These are phyloP conservation scores for Odonthalia washingtoniensis DNA, from an alignment of 31 red algal species.

Conservation along the genomic window DNA sequence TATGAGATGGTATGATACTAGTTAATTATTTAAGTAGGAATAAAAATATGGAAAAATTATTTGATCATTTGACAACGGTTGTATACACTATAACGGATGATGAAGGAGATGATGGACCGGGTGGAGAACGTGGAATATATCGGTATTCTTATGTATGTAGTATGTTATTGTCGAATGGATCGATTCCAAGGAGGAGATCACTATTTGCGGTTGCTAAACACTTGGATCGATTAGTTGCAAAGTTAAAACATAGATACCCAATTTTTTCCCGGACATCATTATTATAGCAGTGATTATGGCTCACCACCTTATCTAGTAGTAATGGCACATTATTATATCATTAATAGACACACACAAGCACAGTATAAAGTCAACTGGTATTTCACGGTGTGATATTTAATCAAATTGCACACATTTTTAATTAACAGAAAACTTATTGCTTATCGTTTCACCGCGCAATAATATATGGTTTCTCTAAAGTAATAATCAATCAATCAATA, in stretches of 20 bases:
- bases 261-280: too few relatives aligned
- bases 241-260: slow-evolving; percentile 54
- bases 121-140: slow-evolving; percentile 64
- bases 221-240: slow-evolving; percentile 68
- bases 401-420: too few relatives aligned
- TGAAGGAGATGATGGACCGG: slow-evolving; percentile 51
- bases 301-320: too few relatives aligned
- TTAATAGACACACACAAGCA: too few relatives aligned
- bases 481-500: too few relatives aligned
- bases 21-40: slow-evolving; percentile 65
- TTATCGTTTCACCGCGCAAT: too few relatives aligned
- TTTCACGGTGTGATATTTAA: too few relatives aligned
- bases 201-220: slow-evolving; percentile 70
- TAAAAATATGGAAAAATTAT: slow-evolving; percentile 68
- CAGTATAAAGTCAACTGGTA: too few relatives aligned
- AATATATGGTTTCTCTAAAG: too few relatives aligned
- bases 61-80: slow-evolving; percentile 68
- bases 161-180: slow-evolving; percentile 77
- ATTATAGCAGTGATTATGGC: too few relatives aligned
- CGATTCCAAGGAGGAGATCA: slow-evolving; percentile 69
- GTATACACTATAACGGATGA: slow-evolving; percentile 52
- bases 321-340: too few relatives aligned
- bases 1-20: slow-evolving; percentile 82
- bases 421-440: too few relatives aligned
- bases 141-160: slow-evolving; percentile 77